Evolutionary conservation across 192 early-diverging fungal species (phyloP), one percentile per base, ranked within the genome.

Genomic region (Piromyces sp.): DNA sequence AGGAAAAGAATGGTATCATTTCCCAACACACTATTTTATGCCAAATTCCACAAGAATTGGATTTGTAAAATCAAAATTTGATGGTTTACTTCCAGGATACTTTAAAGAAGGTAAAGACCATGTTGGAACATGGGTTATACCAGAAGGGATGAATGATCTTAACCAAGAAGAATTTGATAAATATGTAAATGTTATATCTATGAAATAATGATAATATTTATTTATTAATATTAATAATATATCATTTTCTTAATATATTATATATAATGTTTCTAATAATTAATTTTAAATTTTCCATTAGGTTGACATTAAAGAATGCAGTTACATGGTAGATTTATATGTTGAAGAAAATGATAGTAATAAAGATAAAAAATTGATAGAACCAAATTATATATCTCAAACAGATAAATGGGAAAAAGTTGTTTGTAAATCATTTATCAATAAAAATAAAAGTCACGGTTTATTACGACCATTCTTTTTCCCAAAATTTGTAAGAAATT

Each of bases 1-100:
- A 81, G 96, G 94, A 38, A 94, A 92, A 81, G 97, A 96, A 82
- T 99, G 97, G 97, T 93, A 99, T 85, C 83, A 95, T 31, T 99
- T 96, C 85, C 96, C 96, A 11, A 92, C 92, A 16, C 95, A 96
- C 82, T 99, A 94, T 87, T 95, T 95, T 85, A 83, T 98, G 14
- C 97, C 96, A 12, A 85, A 87, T 30, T 89, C 87, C 31, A 86
- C 93, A 79, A 86, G 91, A 5, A 81, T 99, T 30, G 86, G 90
- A 80, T 94, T 96, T 83, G 82, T 97, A 37, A 82, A 88, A 83
- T 89, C 89, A 80, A 85, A 88, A 16, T 97, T 96, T 84, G 84
- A 86, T 14, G 96, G 96, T 29, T 89, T 94, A 36, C 86, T 99
- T 51, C 97, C 97, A 0, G 93, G 93, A 40, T 89, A 94, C 38